Evolutionary conservation across 2,329 filamentous ascomycete genomes (phyloP).

Genomic region (Aureobasidium melanogenum): DNA sequence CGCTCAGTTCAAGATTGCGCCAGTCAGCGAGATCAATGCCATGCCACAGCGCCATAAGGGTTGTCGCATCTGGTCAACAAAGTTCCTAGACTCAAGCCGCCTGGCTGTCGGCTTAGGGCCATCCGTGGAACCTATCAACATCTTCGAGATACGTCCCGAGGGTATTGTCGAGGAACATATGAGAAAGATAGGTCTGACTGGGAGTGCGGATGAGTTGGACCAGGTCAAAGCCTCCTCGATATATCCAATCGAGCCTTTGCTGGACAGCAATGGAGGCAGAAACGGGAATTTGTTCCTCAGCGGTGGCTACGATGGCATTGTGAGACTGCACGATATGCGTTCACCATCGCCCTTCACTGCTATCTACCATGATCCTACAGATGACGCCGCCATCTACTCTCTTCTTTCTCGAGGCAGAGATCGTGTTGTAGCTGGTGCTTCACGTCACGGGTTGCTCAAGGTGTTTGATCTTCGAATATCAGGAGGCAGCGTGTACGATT

Average conservation of each 20-base stretch:
- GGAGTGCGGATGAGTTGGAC: conserved; percentile 7
- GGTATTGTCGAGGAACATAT: conserved; percentile 32
- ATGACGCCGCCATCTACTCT: conserved; percentile 51
- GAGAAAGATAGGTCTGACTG: conserved; percentile 30
- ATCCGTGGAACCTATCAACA: conserved; percentile 34
- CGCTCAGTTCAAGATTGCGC: conserved; percentile 22
- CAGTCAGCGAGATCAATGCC: conserved; percentile 29
- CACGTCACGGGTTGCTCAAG: conserved; percentile 50
- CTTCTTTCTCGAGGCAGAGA: conserved; percentile 49
- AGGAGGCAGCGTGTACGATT: conserved; percentile 32
- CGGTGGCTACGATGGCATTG: conserved; percentile 50
- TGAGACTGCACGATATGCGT: conserved; percentile 53
- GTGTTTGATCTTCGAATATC: conserved; percentile 52
- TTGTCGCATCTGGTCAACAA: conserved; percentile 39
- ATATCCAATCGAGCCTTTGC: conserved; percentile 31
- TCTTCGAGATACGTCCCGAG: conserved; percentile 42
- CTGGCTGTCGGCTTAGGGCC: conserved; percentile 45
- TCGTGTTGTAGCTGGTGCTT: conserved; percentile 48
- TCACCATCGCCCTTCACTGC: conserved; percentile 37
- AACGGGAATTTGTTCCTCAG: conserved; percentile 48
- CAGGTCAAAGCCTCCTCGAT: conserved; percentile 31
- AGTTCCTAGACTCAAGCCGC: conserved; percentile 41
- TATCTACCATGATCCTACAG: conserved; percentile 44
- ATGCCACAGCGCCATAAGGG: conserved; percentile 18
- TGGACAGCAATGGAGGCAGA: conserved; percentile 18